Evolutionary conservation across 2,329 filamentous ascomycete species (phyloP), one percentile per base, ranked within the genome.

Genomic region (Ascocoryne sarcoides): DNA sequence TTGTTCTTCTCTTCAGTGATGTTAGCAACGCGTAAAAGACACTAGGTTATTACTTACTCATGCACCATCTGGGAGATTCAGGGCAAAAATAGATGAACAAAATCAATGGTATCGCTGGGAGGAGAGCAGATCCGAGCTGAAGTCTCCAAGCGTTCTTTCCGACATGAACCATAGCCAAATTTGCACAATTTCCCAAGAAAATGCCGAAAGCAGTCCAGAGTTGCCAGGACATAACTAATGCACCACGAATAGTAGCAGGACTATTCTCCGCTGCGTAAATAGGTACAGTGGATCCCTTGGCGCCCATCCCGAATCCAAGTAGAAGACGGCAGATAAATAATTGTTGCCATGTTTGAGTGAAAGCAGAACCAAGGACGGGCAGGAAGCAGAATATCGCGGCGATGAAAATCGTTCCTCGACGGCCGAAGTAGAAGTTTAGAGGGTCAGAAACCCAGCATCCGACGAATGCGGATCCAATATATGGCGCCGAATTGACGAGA

Each of bases 41-140:
- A 26, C 23, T 26, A 7, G 7, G 23, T 26, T 7, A 26, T 26
- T 12, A 26, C 23, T 40, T 47, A 53, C 51, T 79, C 58, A 83
- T 73, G 40, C 69, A 73, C 77, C 78, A 84, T 39, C 77, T 69
- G 2, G 79, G 77, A 2, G 75, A 79, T 52, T 82, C 76, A 0
- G 77, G 77, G 47, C 76, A 80, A 48, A 79, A 68, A 48, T 65
- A 83, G 18, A 81, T 64, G 9, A 65, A 61, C 0, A 76, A 12
- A 8, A 79, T 56, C 4, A 84, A 63, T 5, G 78, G 76, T 1
- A 84, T 59, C 0, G 78, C 76, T 1, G 79, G 79, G 26, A 82
- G 71, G 36, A 82, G 76, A 2, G 80, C 76, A 2, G 77, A 79
- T 8, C 69, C 77, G 5, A 83, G 61, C 52, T 80, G 76, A 17